Base-by-base conservation (phyloP, 129 eudicot genomes). In the Lactuca saligna region DNA sequence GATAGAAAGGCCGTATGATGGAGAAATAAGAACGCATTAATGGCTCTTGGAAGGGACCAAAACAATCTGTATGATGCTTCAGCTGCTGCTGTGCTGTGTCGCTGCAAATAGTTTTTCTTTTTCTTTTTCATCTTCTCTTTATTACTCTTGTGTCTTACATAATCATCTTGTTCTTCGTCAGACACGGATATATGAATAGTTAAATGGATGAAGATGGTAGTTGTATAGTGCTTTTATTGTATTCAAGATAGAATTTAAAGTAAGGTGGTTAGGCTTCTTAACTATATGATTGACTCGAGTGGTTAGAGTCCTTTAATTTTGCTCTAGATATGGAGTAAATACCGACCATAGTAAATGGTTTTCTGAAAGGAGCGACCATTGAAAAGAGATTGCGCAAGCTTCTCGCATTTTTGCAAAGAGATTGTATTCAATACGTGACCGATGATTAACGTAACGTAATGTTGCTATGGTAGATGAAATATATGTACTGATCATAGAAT, bases 171-270 rank as follows among this genome's bases (percentile, higher is more conserved):
- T 51, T 38, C 6, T 60, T 59, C 15, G 50, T 68, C 70, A 60
- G 64, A n/a, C 33, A 74, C 72, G 54, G 42, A 44, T 7, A 7
- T 38, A 61, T 75, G 68, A 61, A 3, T 39, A 60, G 62, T 67
- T 75, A 48, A 75, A 68, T 68, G 69, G 75, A 59, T 64, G 80
- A 68, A 61, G 80, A 68, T 68, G 75, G 80, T 68, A 39, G 80
- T 68, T 75, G 80, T 57, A 51, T 68, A 4, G 31, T 37, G 75
- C 68, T 53, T 66, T 75, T 75, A 75, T 67, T 75, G 66, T 50
- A 75, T 68, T 60, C 69, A 68, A 60, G 75, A 60, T 64, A 15
- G 31, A 66, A 68, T 59, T 75, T n/a, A 59, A 61, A 69, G 46
- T 20, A 61, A 75, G 48, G 69, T 75, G 50, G 80, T 75, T 53